Percentiles rank a stretch among this genome's conserved stretches.
Evolutionary conservation across 495 filamentous ascomycete species (phyloP).

Genomic region (Penicillium arizonense): DNA sequence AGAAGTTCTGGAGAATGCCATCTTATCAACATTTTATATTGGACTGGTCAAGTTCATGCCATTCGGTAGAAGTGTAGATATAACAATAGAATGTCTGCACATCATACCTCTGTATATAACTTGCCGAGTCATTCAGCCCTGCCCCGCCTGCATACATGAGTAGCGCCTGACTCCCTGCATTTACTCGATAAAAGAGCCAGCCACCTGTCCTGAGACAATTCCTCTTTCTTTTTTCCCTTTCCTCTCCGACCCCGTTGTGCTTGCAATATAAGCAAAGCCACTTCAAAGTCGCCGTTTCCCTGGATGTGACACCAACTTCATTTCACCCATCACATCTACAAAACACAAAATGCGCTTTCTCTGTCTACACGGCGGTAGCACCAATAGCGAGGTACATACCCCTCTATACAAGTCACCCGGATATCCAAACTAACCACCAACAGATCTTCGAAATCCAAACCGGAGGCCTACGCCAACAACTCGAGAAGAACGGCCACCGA

Average conservation of each 20-base stretch:
- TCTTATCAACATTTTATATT: not conserved
- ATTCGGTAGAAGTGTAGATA: not conserved
- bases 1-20: not conserved
- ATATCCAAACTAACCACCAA: conserved; percentile 4
- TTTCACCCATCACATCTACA: not conserved
- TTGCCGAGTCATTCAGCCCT: too few relatives aligned
- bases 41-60: not conserved
- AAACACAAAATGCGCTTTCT: conserved; percentile 34
- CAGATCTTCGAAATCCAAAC: conserved; percentile 44
- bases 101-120: too few relatives aligned
- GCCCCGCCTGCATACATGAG: too few relatives aligned
- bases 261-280: not conserved
- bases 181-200: too few relatives aligned
- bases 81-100: not conserved
- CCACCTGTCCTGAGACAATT: too few relatives aligned
- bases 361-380: conserved; percentile 39
- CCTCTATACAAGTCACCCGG: not conserved
- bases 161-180: too few relatives aligned
- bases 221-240: too few relatives aligned
- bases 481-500: conserved; percentile 31
- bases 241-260: too few relatives aligned
- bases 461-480: conserved; percentile 32
- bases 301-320: not conserved
- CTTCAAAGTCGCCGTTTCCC: not conserved
- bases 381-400: conserved; percentile 32